Percentiles rank a stretch among this genome's conserved stretches.
These are phyloP conservation scores for Mariannaea sp. DNA, from an alignment of 2,329 filamentous ascomycete species.

Conservation along the genomic window DNA sequence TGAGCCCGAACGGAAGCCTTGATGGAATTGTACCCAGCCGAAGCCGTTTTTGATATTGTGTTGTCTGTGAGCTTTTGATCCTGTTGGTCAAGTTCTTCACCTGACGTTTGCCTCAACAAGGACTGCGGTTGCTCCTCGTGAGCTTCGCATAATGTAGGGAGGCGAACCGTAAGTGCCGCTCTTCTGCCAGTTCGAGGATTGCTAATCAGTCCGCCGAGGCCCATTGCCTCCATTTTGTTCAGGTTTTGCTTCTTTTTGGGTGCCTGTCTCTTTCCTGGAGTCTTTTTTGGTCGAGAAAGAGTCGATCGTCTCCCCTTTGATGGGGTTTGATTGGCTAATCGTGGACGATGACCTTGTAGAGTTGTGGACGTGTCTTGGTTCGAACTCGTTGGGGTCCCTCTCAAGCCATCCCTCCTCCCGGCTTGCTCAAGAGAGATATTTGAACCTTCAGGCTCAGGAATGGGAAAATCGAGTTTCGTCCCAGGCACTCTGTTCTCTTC, in stretches of 20 bases:
- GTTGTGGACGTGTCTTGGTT: neutral
- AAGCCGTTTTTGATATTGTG: neutral
- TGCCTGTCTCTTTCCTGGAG: neutral
- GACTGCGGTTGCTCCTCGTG: neutral
- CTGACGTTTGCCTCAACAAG: neutral
- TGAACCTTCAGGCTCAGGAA: neutral
- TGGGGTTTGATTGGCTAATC: neutral
- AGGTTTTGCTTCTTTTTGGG: neutral
- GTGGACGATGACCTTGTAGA: neutral
- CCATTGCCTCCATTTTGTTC: neutral
- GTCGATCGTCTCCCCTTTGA: no score
- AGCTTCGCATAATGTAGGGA: neutral
- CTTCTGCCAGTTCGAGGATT: neutral
- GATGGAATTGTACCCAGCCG: constrained; percentile 2
- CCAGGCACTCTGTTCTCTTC: constrained; percentile 16
- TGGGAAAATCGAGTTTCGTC: no score
- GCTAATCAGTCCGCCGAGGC: neutral
- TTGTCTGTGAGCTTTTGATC: neutral
- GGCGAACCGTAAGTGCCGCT: constrained; percentile 4
- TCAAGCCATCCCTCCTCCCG: neutral
- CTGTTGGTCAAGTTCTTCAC: neutral
- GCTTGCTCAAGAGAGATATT: neutral
- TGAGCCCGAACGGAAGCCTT: neutral
- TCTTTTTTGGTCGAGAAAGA: neutral
- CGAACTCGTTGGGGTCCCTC: neutral